Conservation (phyloP, 1,284 basidiomycete genomes). For the Peniophora sp. region DNA sequence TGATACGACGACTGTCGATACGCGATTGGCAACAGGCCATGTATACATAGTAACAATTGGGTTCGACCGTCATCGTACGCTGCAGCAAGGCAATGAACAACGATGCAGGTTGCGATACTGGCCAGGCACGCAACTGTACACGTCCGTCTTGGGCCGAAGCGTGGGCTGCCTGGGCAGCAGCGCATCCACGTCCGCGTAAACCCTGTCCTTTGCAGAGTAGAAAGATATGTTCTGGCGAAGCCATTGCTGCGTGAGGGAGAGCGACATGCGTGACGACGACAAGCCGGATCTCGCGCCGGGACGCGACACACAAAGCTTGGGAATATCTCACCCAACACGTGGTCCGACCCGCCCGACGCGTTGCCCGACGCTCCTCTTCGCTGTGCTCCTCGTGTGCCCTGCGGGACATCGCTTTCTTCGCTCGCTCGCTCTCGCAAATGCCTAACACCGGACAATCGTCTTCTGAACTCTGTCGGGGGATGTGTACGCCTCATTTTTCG, state of each 20-base stretch:
- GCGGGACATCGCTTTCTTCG: no score
- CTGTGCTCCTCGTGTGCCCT: no score
- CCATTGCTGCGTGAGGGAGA: slow-evolving; percentile 51
- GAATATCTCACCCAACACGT: no score
- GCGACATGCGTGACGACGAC: slow-evolving; percentile 15
- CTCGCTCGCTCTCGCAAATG: no score
- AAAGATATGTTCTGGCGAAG: slow-evolving; percentile 60
- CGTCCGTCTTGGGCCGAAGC: slow-evolving; percentile 84
- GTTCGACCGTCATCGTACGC: slow-evolving; percentile 93
- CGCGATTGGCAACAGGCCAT: slow-evolving; percentile 86
- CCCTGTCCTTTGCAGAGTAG: slow-evolving; percentile 50
- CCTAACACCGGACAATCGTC: no score
- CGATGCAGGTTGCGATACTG: slow-evolving; percentile 4
- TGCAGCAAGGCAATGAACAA: slow-evolving; percentile 24
- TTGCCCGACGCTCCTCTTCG: no score
- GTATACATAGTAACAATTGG: slow-evolving; percentile 82
- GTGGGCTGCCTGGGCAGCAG: slow-evolving; percentile 54
- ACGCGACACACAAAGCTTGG: no score
- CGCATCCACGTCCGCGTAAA: slow-evolving; percentile 59
- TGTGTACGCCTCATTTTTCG: no score
- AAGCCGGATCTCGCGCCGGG: no score
- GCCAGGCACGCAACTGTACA: slow-evolving; percentile 62
- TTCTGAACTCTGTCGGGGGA: no score
- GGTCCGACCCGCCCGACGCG: no score
- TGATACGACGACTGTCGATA: slow-evolving; percentile 81